Evolutionary conservation across 768 basidiomycete species (phyloP).

Genomic region (Phylloporus rhodoxanthus): DNA sequence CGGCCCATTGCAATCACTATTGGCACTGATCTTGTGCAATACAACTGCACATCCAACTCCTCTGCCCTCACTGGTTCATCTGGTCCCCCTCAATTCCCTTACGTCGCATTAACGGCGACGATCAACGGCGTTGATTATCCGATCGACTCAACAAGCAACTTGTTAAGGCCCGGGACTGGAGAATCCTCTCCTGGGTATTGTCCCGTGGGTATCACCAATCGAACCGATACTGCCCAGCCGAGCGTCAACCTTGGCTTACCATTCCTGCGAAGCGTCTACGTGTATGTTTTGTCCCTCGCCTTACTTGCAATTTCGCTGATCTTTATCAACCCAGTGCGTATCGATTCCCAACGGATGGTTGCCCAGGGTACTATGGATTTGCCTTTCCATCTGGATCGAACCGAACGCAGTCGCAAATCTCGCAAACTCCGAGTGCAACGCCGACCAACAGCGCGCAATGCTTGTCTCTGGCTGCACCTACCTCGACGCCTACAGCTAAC

Average conservation of each 20-base stretch:
- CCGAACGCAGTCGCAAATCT: slow-evolving; percentile 24
- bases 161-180: slow-evolving; percentile 11
- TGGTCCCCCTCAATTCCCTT: slow-evolving; percentile 10
- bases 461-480: slow-evolving; percentile 21
- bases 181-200: slow-evolving; percentile 3
- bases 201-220: slow-evolving; percentile 20
- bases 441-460: slow-evolving; percentile 24
- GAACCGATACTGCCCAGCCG: slow-evolving; percentile 9
- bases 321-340: slow-evolving; percentile 19
- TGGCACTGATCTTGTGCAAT: slow-evolving; percentile 1
- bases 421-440: slow-evolving; percentile 24
- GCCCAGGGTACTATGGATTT: slow-evolving; percentile 30
- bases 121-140: slow-evolving; percentile 31
- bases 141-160: slow-evolving; percentile 22
- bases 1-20: background rate
- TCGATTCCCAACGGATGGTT: slow-evolving; percentile 27
- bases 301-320: background rate
- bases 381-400: slow-evolving; percentile 27
- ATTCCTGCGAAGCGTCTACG: slow-evolving; percentile 29
- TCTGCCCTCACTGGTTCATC: background rate
- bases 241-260: slow-evolving; percentile 20
- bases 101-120: slow-evolving; percentile 21
- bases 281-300: slow-evolving; percentile 15
- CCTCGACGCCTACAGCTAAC: slow-evolving; percentile 22
- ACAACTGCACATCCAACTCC: slow-evolving; percentile 13